Percentiles rank a stretch among this genome's conserved stretches.
Conservation (phyloP, 495 filamentous ascomycete species). For the Pseudevernia furfuracea region DNA sequence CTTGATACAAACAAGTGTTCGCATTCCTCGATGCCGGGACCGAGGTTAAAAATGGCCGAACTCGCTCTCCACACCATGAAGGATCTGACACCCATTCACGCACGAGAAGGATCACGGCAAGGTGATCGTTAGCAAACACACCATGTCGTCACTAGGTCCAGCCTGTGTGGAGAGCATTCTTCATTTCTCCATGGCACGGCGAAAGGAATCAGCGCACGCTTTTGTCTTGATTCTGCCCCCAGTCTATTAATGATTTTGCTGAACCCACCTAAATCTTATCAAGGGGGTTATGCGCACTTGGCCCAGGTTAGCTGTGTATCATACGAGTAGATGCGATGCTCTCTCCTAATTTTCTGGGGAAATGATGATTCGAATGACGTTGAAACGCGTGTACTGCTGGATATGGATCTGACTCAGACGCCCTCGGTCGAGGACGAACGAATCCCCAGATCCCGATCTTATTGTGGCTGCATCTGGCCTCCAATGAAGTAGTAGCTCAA, state of each 20-base stretch:
- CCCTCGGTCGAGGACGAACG: background rate
- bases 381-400: background rate
- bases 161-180: background rate
- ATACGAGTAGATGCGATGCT: background rate
- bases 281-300: background rate
- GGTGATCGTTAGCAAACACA: background rate
- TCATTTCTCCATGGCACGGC: background rate
- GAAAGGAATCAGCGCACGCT: background rate
- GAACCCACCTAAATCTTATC: background rate
- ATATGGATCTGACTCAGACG: slow-evolving; percentile 7
- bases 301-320: background rate
- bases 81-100: background rate
- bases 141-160: background rate
- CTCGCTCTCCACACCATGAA: background rate
- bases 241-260: background rate
- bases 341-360: background rate
- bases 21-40: background rate
- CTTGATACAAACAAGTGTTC: background rate
- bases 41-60: background rate
- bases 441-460: background rate
- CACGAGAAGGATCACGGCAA: background rate
- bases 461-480: background rate
- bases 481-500: background rate
- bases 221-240: background rate
- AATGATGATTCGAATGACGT: background rate